Base-by-base conservation (phyloP, 345 rosid species). In the Eucalyptus tenuipes region DNA sequence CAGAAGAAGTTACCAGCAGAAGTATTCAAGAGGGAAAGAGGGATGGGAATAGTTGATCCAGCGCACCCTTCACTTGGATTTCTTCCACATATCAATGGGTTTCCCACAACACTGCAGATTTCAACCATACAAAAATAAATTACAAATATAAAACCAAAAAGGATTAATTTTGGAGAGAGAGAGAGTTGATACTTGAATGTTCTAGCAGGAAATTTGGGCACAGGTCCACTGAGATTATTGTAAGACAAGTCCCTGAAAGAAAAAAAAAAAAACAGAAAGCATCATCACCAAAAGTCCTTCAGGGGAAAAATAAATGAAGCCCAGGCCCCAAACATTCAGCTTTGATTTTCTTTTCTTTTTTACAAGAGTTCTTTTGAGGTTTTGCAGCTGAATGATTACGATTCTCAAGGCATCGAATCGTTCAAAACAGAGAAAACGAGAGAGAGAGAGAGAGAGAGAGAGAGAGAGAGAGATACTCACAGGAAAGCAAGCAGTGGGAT, bases 201-300 rank as follows among this genome's bases (percentile, higher is more conserved):
- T 91, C 94, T 96, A 42, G 96, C 95, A 40, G 96, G 95, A 31
- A 93, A 94, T 90, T 93, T 96, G 88, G 98, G 96, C 86, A 96
- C 96, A 53, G 93, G 95, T 91, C 99, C 99, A 88, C 95, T 97
- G 85, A 97, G 96, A 92, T 97, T 97, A 95, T 97, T 97, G 86
- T 92, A 97, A 89, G 99, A 97, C 92, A 97, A 93, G 93, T 97
- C 99, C 93, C 99, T 97, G 95, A 91, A 92, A 68, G 20, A 27
- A 44, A 44, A 47, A 87, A 88, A 18, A 68, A n/a, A 27, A 49
- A 87, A 88, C 88, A 50, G 89, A 88, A 24, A 86, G 88, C 47
- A 75, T 75, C 42, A 71, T 33, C 84, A 84, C 37, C 64, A 25
- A 49, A 45, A 89, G 53, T 90, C 71, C 86, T 82, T 53, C 87